Evolutionary conservation across 2,329 filamentous ascomycete species (phyloP).

Genomic region (Diaporthe ampelina): DNA sequence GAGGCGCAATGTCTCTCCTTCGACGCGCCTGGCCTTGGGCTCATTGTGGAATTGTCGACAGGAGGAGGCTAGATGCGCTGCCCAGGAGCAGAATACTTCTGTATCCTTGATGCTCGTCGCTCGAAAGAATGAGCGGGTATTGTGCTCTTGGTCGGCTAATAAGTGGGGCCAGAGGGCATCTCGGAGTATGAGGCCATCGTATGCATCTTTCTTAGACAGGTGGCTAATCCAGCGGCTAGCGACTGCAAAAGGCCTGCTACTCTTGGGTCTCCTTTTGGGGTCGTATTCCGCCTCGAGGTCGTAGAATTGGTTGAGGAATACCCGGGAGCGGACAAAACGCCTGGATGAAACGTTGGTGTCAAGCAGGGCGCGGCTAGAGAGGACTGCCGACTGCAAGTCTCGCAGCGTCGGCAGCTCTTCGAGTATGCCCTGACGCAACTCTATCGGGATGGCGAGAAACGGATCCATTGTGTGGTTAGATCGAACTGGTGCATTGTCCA

Average conservation of each 20-base stretch:
- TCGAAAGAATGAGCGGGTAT: background rate
- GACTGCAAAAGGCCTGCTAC: background rate
- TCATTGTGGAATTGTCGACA: background rate
- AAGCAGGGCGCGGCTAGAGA: slow-evolving; percentile 7
- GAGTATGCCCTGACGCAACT: slow-evolving; percentile 15
- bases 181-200: slow-evolving; percentile 23
- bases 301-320: background rate
- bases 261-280: too few relatives aligned
- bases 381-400: slow-evolving; percentile 29
- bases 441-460: background rate
- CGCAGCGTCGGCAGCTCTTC: slow-evolving; percentile 2
- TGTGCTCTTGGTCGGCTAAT: background rate
- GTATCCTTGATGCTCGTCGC: background rate
- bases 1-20: slow-evolving; percentile 2
- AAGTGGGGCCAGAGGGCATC: slow-evolving; percentile 16
- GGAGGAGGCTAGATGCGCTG: background rate
- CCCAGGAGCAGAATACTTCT: slow-evolving; percentile 5
- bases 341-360: background rate
- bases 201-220: slow-evolving; percentile 10
- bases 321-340: slow-evolving; percentile 6
- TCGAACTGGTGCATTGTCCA: background rate
- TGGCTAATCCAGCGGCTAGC: background rate
- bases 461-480: background rate
- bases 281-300: background rate
- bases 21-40: slow-evolving; percentile 5